A percentile compares a stretch with the other conserved stretches of the same genome.
Conservation (phyloP, 2,329 filamentous ascomycete species). For the Fusarium subtropicale region DNA sequence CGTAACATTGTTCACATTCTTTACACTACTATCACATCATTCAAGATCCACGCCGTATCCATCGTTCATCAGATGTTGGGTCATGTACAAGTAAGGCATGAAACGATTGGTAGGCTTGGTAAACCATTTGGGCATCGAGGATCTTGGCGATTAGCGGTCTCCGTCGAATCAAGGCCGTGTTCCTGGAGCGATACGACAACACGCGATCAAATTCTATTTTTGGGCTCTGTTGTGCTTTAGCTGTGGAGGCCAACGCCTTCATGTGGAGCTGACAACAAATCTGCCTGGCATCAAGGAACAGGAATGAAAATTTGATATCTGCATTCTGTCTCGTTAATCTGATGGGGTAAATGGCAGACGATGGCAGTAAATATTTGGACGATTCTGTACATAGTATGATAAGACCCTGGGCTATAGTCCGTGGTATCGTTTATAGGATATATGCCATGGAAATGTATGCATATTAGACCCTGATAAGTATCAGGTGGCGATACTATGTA, state of each 20-base stretch:
- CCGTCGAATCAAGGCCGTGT: conserved; percentile 28
- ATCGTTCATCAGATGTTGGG: background rate
- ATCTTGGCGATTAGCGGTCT: conserved; percentile 18
- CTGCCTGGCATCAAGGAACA: background rate
- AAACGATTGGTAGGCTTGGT: conserved; percentile 4
- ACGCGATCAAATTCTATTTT: conserved; percentile 47
- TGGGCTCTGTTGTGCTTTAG: conserved; percentile 21
- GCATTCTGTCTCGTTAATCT: background rate
- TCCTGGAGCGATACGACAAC: conserved; percentile 36
- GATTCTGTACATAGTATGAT: background rate
- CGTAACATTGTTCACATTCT: background rate
- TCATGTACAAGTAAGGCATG: background rate
- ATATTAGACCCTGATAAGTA: background rate
- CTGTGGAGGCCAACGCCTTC: conserved; percentile 1
- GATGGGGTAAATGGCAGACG: background rate
- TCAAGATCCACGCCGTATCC: background rate
- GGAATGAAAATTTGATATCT: background rate
- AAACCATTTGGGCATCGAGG: conserved; percentile 13
- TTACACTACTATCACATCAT: background rate
- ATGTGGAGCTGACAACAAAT: conserved; percentile 9
- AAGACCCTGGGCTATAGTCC: background rate
- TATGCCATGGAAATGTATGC: background rate
- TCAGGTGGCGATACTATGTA: background rate
- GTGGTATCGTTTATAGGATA: background rate
- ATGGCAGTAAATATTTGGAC: background rate